Evolutionary conservation across 805 yeast species (phyloP).

Genomic region (Yarrowia yakushimensis): DNA sequence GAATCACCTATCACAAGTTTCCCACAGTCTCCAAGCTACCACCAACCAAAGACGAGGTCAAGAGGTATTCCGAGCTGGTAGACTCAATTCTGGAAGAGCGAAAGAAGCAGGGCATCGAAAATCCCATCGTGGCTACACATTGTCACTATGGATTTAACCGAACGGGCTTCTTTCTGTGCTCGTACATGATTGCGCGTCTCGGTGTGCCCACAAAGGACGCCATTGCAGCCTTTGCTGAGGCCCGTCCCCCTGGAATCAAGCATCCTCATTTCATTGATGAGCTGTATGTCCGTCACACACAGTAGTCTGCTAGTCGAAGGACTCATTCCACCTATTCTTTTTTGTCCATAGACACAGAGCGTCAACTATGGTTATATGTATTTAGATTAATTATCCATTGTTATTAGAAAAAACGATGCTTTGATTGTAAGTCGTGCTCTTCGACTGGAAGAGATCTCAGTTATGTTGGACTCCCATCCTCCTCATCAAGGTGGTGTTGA

Average conservation of each 20-base stretch:
- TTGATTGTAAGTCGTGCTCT: no score
- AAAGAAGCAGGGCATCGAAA: constrained; percentile 27
- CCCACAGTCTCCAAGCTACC: constrained; percentile 77
- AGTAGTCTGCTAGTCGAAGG: neutral
- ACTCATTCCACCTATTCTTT: neutral
- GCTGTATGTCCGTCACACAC: constrained; percentile 55
- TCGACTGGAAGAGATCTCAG: no score
- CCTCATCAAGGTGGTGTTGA: no score
- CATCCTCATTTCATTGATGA: constrained; percentile 77
- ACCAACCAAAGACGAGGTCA: constrained; percentile 59
- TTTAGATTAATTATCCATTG: neutral
- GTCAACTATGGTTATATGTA: constrained; percentile 6
- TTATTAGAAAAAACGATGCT: neutral
- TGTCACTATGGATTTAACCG: constrained; percentile 82
- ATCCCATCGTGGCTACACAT: constrained; percentile 58
- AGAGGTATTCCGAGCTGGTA: constrained; percentile 52
- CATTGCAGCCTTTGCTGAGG: constrained; percentile 51
- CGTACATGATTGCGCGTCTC: constrained; percentile 58
- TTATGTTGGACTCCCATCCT: no score
- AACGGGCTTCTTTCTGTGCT: constrained; percentile 69
- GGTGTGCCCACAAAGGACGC: constrained; percentile 64
- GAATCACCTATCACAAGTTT: constrained; percentile 61
- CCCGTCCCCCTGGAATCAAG: constrained; percentile 69
- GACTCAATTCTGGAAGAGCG: constrained; percentile 44
- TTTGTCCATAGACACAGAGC: constrained; percentile 14